Evolutionary conservation across 768 basidiomycete species (phyloP), one percentile per base, ranked within the genome.

Genomic region (Sporobolomyces phaffii): DNA sequence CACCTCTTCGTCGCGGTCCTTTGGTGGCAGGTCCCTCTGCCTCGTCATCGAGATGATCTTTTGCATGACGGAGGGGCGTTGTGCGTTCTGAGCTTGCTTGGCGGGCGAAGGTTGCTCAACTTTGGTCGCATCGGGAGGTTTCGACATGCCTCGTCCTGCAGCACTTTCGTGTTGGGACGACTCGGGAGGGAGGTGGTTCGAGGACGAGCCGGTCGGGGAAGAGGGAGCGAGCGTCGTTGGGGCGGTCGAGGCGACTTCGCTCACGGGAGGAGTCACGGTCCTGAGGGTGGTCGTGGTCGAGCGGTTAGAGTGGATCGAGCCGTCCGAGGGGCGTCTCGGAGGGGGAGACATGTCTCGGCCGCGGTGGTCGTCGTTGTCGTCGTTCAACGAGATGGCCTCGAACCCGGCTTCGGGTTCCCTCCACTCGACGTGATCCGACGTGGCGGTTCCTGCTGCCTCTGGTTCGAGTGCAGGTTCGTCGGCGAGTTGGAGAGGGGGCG

Each of bases 11-110:
- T 83, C 75, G 33, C 82, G 83, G 52, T 78, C 79, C 76, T 94
- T 94, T 9, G 91, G 91, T 28, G 91, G 91, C n/a, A 93, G 80
- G 75, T 86, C 87, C 7, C 82, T 77, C 22, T 89, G 91, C n/a
- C 91, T 81, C 0, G 91, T 94, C 77, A 84, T 87, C 77, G 88
- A 90, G 56, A 88, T 79, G 38, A 90, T 86, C 77, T 86, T 88
- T 75, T 91, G 88, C 50, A 93, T 81, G 7, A 79, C 76, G 72
- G 86, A 88, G 14, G 87, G 87, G 10, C 26, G 22, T 24, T 31
- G 34, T 2, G 53, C 17, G 14, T 26, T 54, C 18, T 33, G 13
- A 31, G 6, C 41, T 36, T 64, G 45, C 43, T 62, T 56, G n/a
- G 28, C 24, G 24, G 51, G 52, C 31, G 61, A 38, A 33, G 53